Base-by-base conservation (phyloP, 495 filamentous ascomycete species). In the Saxophila tyrrhenica region DNA sequence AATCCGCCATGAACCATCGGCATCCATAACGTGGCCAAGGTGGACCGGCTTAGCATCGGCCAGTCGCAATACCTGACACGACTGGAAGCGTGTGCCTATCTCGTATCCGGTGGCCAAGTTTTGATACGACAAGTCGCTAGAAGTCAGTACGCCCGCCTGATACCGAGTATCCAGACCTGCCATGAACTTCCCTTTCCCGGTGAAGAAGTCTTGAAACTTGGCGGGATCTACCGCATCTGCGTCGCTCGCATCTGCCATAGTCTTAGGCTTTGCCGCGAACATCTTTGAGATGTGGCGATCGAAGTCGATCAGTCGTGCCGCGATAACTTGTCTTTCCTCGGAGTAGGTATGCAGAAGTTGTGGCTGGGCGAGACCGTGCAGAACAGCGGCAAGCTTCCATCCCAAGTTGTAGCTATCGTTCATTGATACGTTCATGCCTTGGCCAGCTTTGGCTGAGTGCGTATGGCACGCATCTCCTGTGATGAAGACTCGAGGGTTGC, bases 301-400 rank as follows among this genome's bases (percentile, higher is more conserved):
- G 57, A 89, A 89, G 32, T 81, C 79, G 56, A 90, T 85, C 38
- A 92, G 67, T 48, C 85, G 76, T n/a, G 76, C 72, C 1, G 86
- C 85, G 17, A 82, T 80, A 58, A 76, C 76, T 60, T 80, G 72
- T 2, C 86, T 74, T 65, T 91, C 86, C 3, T 76, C 59, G 7
- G 83, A 76, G 56, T 89, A 91, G 2, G 85, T 86, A 58, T 80
- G 67, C 1, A 89, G 70, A 2, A 89, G 58, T 1, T 71, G 72
- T 1, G 75, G 75, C 13, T 61, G 55, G 1, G 82, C 79, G 41
- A 74, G 68, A 13, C 81, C 81, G 29, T 69, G 75, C 13, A 88
- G 64, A 0, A 90, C 75, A 23, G 75, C 66, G 0, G 78, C 83
- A 3, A 92, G 70, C 67, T 92, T 90, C 86, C 86, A 90, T 19